Evolutionary conservation across 2,329 filamentous ascomycete species (phyloP), one percentile per base, ranked within the genome.

Genomic region (Trichophyton simii): DNA sequence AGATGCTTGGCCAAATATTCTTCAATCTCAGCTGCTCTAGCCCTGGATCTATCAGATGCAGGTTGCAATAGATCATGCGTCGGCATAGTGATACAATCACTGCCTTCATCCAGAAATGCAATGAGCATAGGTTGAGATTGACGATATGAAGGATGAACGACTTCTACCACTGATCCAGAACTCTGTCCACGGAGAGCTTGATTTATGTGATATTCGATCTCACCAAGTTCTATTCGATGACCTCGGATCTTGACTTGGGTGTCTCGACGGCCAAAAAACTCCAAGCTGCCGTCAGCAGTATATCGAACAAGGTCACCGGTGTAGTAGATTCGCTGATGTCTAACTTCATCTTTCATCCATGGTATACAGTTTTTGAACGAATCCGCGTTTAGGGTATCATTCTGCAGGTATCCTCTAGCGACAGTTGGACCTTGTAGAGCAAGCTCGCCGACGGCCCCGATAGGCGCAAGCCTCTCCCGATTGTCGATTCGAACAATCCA

Each of bases 181-280:
- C 18, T 18, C 15, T 4, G 18, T 7, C 41, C n/a, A 15, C n/a
- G 3, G 4, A 44, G 41, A 1, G 5, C 6, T 18, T 44, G 41
- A 44, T 44, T 44, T n/a, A 44, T 44, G 11, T 8, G 41, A 18
- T n/a, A 44, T 68, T 92, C 88, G 72, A 95, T 92, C 74, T 95
- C 90, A 0, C 86, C 87, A 62, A 94, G 86, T 68, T 95, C 91
- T 0, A 95, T 79, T 9, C 90, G 80, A 70, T 95, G 90, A 0
- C 90, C 90, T 13, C 90, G 83, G 3, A 95, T 79, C 71, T 96
- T 96, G 64, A 95, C 85, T 72, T 96, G 91, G 1, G 59, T 61
- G 46, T 71, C 70, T 50, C 68, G 69, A 25, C 70, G 63, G 6
- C 68, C 66, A 3, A 68, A 28, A 58, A 62, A 68, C 6, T 52